These are phyloP conservation scores for Melaleuca alternifolia DNA, from an alignment of 345 rosid species.

Conservation along the genomic window DNA sequence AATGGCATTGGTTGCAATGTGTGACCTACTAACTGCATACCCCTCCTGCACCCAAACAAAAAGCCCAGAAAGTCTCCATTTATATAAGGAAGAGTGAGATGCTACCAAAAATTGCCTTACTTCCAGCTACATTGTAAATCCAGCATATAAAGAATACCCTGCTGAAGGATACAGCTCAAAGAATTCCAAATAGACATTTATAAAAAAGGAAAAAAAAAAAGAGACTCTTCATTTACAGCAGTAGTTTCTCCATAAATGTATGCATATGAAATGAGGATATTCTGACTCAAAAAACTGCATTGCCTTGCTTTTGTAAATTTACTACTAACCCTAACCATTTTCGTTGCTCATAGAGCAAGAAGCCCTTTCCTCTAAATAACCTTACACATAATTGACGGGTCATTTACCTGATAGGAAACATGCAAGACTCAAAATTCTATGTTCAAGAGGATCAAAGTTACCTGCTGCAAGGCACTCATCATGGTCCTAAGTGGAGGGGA, in stretches of 20 bases:
- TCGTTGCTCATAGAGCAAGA: background rate
- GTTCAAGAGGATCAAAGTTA: background rate
- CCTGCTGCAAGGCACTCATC: constrained; percentile 20
- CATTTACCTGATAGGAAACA: background rate
- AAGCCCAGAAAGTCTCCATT: background rate
- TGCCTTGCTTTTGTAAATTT: background rate
- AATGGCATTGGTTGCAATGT: constrained; percentile 56
- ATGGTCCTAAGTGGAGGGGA: constrained; percentile 58
- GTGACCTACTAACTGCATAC: constrained; percentile 65
- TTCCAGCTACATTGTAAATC: background rate
- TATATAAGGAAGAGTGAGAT: background rate
- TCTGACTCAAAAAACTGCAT: background rate
- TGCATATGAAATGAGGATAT: background rate
- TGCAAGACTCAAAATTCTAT: background rate
- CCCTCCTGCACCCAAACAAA: constrained; percentile 53
- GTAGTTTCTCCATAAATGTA: background rate
- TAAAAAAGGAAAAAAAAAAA: accelerated
- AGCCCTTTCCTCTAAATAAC: background rate
- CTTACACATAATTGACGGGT: background rate
- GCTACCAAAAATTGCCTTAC: background rate
- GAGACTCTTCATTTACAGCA: background rate
- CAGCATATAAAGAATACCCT: background rate
- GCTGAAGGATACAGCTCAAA: background rate
- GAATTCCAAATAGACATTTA: background rate
- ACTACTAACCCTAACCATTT: background rate